A percentile compares a stretch with the other conserved stretches of the same genome.
phyloP scores from a whole-genome alignment of 108 stramenopile genomes.

The Hondaea fermentalgiana region DNA sequence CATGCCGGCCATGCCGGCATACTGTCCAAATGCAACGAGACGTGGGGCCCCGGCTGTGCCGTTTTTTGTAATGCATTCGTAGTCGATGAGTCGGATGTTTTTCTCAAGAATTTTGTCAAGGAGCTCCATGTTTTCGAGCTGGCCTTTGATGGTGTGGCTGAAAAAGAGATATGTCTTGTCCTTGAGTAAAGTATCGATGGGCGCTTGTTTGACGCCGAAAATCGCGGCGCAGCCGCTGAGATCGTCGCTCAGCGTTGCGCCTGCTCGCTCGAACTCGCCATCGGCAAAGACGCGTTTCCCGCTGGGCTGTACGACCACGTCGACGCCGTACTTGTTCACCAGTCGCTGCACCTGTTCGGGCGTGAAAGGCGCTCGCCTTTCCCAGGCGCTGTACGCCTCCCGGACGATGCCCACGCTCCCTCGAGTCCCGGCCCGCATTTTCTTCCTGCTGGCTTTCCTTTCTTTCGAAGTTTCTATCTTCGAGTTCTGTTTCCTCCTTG shows the following conservation, averaged over 20 bases:
- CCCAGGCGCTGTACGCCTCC: slow-evolving; percentile 26
- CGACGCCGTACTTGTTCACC: not conserved
- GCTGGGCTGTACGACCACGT: slow-evolving; percentile 61
- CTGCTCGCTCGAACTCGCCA: slow-evolving; percentile 54
- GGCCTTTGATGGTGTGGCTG: slow-evolving; percentile 49
- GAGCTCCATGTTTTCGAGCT: slow-evolving; percentile 59
- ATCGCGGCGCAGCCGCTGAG: slow-evolving; percentile 54
- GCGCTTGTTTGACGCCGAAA: slow-evolving; percentile 72
- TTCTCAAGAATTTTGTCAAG: slow-evolving; percentile 55
- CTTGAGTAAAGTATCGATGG: slow-evolving; percentile 36
- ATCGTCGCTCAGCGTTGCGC: slow-evolving; percentile 62
- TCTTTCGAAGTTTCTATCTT: not conserved
- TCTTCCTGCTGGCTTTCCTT: not conserved
- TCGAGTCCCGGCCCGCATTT: not conserved
- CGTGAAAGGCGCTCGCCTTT: slow-evolving; percentile 27
- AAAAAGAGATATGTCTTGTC: slow-evolving; percentile 71
- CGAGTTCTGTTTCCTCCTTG: too few species aligned
- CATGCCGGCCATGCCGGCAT: slow-evolving; percentile 74
- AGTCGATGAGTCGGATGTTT: slow-evolving; percentile 66
- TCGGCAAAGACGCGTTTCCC: slow-evolving; percentile 61
- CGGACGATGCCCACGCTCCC: slow-evolving; percentile 2
- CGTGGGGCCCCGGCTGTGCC: slow-evolving; percentile 40
- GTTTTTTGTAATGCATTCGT: slow-evolving; percentile 60
- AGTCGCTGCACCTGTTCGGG: slow-evolving; percentile 22
- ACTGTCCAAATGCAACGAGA: slow-evolving; percentile 76